phyloP scores from a whole-genome alignment of 768 basidiomycete genomes.

The Xerocomus brunneocitrinus region DNA sequence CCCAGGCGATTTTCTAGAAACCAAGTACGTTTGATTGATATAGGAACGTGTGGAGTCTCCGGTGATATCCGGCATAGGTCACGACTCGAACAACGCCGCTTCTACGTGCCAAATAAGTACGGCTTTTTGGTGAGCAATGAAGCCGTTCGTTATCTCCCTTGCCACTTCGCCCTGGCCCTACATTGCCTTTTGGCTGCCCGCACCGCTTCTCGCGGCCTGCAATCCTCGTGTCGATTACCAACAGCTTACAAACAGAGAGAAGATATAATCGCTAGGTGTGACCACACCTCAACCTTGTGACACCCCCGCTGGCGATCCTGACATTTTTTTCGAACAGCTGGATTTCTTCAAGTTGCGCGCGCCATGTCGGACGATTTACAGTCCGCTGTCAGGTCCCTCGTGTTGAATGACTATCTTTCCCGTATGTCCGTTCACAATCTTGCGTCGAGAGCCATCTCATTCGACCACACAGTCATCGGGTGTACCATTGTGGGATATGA shows the following conservation, averaged over 20 bases:
- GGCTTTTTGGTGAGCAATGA: not conserved
- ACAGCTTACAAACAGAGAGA: not conserved
- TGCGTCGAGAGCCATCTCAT: not conserved
- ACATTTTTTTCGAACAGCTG: not conserved
- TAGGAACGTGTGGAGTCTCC: not conserved
- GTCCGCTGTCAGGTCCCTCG: not conserved
- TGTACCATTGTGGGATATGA: slow-evolving; percentile 3
- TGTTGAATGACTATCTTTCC: not conserved
- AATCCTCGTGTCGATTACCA: not conserved
- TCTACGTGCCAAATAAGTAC: not conserved
- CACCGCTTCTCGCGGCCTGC: not conserved
- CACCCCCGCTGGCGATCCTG: not conserved
- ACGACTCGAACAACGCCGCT: not conserved
- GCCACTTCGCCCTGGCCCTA: not conserved
- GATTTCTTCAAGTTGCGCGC: not conserved
- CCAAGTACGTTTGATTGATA: not conserved
- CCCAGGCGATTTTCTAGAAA: not conserved
- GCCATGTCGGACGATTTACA: not conserved
- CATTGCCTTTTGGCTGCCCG: not conserved
- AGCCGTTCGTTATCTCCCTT: not conserved
- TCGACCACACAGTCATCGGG: not conserved
- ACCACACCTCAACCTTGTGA: not conserved
- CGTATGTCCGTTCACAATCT: not conserved
- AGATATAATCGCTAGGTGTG: not conserved
- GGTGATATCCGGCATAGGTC: not conserved